Evolutionary conservation across 2,329 filamentous ascomycete species (phyloP).

Genomic region (Orbilia brochopaga): DNA sequence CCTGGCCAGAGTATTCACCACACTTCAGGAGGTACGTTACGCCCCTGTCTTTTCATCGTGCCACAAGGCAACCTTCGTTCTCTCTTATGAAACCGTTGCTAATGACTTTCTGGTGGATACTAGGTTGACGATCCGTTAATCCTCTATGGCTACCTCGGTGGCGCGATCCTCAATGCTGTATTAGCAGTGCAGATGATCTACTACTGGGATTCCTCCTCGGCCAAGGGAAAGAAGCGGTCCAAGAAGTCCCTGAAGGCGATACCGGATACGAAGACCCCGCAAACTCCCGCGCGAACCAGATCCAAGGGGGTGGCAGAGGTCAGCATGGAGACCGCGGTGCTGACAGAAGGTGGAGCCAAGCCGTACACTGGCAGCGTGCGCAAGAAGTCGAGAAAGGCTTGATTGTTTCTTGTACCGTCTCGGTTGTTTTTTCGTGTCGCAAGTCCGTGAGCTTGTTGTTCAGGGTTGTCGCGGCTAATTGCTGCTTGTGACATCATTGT

Average conservation of each 20-base stretch:
- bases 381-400: conserved; percentile 47
- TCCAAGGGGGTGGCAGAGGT: conserved; percentile 46
- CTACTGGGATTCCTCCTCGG: conserved; percentile 77
- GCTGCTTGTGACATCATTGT: neutral
- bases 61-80: neutral
- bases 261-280: conserved; percentile 45
- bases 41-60: conserved; percentile 1
- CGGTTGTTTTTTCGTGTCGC: neutral
- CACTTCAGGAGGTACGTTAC: conserved; percentile 74
- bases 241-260: conserved; percentile 56
- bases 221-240: conserved; percentile 51
- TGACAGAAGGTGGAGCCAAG: conserved; percentile 45
- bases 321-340: conserved; percentile 45
- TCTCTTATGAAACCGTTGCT: neutral
- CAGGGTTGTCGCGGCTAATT: too few species aligned
- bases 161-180: conserved; percentile 85
- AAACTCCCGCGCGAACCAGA: conserved; percentile 37
- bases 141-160: conserved; percentile 89
- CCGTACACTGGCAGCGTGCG: conserved; percentile 30
- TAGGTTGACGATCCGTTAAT: conserved; percentile 90
- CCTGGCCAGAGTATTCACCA: conserved; percentile 94
- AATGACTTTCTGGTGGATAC: neutral
- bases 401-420: conserved; percentile 5
- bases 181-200: conserved; percentile 90
- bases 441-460: conserved; percentile 5